phyloP scores from a whole-genome alignment of 1,139 yeast genomes.

The Protomyces gravidus region DNA sequence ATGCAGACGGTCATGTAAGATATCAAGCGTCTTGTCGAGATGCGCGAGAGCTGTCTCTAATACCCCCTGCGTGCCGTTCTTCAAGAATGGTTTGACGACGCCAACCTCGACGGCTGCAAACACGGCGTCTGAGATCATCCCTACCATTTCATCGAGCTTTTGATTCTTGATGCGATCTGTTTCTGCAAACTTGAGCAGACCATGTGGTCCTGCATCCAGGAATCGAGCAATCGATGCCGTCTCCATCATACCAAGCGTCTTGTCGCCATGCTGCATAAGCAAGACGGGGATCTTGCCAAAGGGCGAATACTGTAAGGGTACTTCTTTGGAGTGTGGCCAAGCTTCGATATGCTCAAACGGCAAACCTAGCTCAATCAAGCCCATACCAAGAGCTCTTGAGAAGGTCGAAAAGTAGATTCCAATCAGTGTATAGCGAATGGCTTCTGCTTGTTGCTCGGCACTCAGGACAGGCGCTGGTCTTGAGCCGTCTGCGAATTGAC shows the following conservation, averaged over 20 bases:
- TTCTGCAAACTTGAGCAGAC: constrained; percentile 14
- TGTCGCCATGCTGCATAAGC: constrained; percentile 18
- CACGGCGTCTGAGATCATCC: constrained; percentile 7
- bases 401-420: constrained; percentile 21
- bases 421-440: constrained; percentile 13
- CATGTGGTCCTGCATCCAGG: constrained; percentile 14
- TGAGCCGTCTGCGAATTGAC: constrained; percentile 25
- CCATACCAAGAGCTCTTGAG: constrained; percentile 21
- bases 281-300: constrained; percentile 23
- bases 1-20: constrained; percentile 1
- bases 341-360: constrained; percentile 12
- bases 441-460: constrained; percentile 1
- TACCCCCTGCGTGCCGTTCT: neutral
- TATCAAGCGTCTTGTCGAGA: neutral
- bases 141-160: constrained; percentile 14
- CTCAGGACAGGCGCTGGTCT: constrained; percentile 15
- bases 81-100: constrained; percentile 14
- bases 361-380: constrained; percentile 10
- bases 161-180: constrained; percentile 16
- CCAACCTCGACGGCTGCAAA: constrained; percentile 16
- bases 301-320: constrained; percentile 12
- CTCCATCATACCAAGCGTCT: constrained; percentile 16
- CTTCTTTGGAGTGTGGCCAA: constrained; percentile 12
- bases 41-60: neutral
- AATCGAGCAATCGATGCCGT: constrained; percentile 15